Evolutionary conservation across 2,329 filamentous ascomycete species (phyloP), one percentile per base, ranked within the genome.

Genomic region (Exophiala oligosperma): DNA sequence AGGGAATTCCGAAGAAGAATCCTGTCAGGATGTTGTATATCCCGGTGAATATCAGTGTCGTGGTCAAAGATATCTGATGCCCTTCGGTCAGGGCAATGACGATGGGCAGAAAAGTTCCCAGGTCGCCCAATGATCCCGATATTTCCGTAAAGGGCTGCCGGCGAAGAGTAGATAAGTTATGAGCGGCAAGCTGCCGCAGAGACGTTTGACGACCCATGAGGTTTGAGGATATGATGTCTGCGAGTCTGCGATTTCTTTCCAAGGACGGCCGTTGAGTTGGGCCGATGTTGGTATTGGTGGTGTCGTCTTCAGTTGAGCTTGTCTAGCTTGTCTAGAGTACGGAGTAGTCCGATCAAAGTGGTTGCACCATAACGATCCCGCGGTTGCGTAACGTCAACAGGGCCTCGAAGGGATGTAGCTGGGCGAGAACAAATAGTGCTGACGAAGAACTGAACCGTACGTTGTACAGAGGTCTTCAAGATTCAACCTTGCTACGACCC

Each of bases 21-120:
- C 93, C 94, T 0, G 92, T 96, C 11, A 89, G 68, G 55, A 97
- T 84, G 69, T 97, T 97, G 73, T 89, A 93, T 8, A 92, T 69
- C 1, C 94, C 94, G 0, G 91, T 92, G 71, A 96, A 94, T 4
- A 97, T 84, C 0, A 97, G 82, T 0, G 93, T 97, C 49, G 64
- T 87, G 26, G 90, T 85, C 1, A 97, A 82, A 23, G 90, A 88
- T 67, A 97, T 90, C 7, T 90, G 92, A 35, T 82, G 80, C 64
- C 90, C 89, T 28, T 90, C 76, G 0, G 92, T 86, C 28, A 97
- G 84, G 2, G 92, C 90, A 41, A 96, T 91, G 79, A 94, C 90
- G 55, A 97, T 84, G 49, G 92, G 93, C 9, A 96, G 83, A 29
- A 96, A 83, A 2, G 93, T 97, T 63, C 93, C 93, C 43, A 97